Base-by-base conservation (phyloP, 805 yeast species). In the Schwanniomyces vanrijiae region DNA sequence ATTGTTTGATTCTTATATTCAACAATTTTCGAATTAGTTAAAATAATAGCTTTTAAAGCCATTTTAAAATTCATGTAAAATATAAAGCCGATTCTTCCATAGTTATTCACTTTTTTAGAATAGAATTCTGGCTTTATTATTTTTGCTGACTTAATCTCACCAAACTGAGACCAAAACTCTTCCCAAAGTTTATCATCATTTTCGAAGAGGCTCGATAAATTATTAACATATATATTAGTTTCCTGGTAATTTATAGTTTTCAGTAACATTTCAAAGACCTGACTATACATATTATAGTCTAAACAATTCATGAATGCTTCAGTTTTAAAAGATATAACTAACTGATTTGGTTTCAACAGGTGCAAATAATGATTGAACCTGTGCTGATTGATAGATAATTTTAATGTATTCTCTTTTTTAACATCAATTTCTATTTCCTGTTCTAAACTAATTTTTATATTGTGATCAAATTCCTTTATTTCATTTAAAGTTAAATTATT, bases 161-260 rank as follows among this genome's bases (percentile, higher is more conserved):
- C 76, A 59, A 70, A 71, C 47, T 68, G 73, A 28, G 48, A 41
- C 76, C 77, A 71, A 53, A 71, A 71, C 24, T 44, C 25, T 34
- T 58, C 65, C 77, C 77, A 71, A 22, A 62, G 50, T 22, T 55
- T 62, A 52, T 79, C 83, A 18, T 76, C 70, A 61, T 87, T 90
- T 43, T 69, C 72, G 61, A 84, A 79, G 3, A 70, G 52, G 10
- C 73, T 53, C 5, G 88, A 85, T 34, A 88, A 65, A 58, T 82
- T 81, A 50, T 82, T 85, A 29, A 88, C 82, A 59, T 87, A 88
- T 39, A 88, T 71, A 62, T 88, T 88, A 4, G 90, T 81, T 55
- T 85, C 90, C 60, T 84, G 90, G 53, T 65, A 71, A 49, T 71
- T 69, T 26, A 59, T 51, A 31, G 49, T 44, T 47, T 61, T 62